Conservation (phyloP, 2,329 filamentous ascomycete species). For the Cylindrodendrum hubeiense region DNA sequence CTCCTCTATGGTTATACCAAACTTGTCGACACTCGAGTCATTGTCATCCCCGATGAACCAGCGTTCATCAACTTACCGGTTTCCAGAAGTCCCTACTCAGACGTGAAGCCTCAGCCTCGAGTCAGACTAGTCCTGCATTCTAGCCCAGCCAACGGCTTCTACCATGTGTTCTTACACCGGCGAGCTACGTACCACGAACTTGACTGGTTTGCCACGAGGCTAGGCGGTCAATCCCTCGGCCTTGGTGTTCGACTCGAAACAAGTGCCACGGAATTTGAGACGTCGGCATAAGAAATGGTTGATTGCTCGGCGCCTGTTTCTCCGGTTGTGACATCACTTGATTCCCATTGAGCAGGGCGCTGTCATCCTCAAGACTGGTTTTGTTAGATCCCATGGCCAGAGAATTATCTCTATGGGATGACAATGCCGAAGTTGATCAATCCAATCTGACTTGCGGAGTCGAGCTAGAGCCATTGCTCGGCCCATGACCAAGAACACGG, state of each 20-base stretch:
- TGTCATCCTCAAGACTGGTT: constrained; percentile 54
- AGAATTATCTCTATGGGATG: constrained; percentile 59
- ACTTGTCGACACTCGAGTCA: not conserved
- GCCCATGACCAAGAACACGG: too few species aligned
- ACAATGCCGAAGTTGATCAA: constrained; percentile 43
- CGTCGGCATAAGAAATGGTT: not conserved
- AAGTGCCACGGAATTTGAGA: not conserved
- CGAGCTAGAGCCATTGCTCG: too few species aligned
- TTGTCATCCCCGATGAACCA: not conserved
- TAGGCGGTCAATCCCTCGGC: not conserved
- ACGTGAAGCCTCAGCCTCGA: not conserved
- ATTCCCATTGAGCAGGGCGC: constrained; percentile 47
- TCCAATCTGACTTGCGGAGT: constrained; percentile 42
- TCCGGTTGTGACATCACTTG: constrained; percentile 59
- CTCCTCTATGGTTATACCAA: too few species aligned
- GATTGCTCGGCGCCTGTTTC: not conserved
- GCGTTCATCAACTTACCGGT: not conserved
- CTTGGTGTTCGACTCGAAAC: not conserved
- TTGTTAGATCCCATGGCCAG: constrained; percentile 52
- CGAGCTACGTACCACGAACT: not conserved
- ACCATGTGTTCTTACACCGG: not conserved
- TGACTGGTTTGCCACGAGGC: not conserved
- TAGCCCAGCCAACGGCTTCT: not conserved
- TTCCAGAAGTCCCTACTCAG: not conserved
- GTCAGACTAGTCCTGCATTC: not conserved